phyloP scores from a whole-genome alignment of 2,329 filamentous ascomycete species.

The Dactylonectria estremocensis region DNA sequence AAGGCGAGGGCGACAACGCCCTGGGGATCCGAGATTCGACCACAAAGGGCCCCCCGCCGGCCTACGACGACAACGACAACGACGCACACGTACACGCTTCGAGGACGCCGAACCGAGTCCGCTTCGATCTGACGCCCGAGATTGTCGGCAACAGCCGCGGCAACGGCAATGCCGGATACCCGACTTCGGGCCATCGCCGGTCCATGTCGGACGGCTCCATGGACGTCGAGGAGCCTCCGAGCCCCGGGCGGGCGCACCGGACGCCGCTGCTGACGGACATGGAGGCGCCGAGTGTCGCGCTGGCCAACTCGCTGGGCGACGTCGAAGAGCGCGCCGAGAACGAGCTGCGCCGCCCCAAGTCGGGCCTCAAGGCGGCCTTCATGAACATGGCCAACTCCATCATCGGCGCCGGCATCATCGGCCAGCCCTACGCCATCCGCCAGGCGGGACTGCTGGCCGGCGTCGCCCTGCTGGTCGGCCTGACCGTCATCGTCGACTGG shows the following conservation, averaged over 20 bases:
- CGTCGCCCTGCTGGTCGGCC: conserved; percentile 79
- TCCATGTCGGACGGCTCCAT: conserved; percentile 61
- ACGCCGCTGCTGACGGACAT: conserved; percentile 85
- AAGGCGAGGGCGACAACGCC: conserved; percentile 25
- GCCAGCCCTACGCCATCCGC: conserved; percentile 95
- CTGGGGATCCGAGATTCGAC: conserved; percentile 30
- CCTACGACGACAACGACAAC: conserved; percentile 38
- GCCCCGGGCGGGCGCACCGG: conserved; percentile 67
- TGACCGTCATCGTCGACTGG: conserved; percentile 95
- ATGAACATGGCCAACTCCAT: conserved; percentile 99
- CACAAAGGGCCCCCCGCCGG: conserved; percentile 33
- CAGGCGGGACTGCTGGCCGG: conserved; percentile 92
- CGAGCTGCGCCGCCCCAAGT: conserved; percentile 80
- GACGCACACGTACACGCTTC: conserved; percentile 37
- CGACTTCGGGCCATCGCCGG: conserved; percentile 32
- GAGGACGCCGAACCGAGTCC: conserved; percentile 77
- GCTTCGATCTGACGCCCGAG: conserved; percentile 75
- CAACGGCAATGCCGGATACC: conserved; percentile 35
- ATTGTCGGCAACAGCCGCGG: conserved; percentile 54
- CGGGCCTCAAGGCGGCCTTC: conserved; percentile 88
- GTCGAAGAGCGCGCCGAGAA: conserved; percentile 63
- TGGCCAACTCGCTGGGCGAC: conserved; percentile 70
- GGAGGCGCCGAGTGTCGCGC: conserved; percentile 82
- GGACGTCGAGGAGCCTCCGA: conserved; percentile 61
- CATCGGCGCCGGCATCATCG: conserved; percentile 83